These are phyloP conservation scores for Penicillium thymicola DNA, from an alignment of 2,329 filamentous ascomycete species.

Conservation along the genomic window DNA sequence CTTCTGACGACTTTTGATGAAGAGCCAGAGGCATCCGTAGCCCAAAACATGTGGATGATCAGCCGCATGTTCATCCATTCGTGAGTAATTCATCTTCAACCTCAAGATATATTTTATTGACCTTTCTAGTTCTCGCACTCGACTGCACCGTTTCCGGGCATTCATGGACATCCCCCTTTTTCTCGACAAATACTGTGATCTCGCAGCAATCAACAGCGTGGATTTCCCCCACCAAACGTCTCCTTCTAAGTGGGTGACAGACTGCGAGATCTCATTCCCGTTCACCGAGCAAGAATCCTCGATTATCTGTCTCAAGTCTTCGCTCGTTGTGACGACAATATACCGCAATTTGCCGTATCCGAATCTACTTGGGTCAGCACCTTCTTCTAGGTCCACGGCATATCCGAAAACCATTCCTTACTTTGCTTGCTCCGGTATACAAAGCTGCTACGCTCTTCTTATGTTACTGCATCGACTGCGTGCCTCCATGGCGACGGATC, in stretches of 20 bases:
- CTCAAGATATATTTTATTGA: not conserved
- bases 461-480: slow-evolving; percentile 25
- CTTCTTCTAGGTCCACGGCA: not conserved
- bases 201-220: slow-evolving; percentile 18
- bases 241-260: slow-evolving; percentile 3
- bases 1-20: slow-evolving; percentile 10
- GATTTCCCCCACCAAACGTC: not conserved
- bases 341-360: slow-evolving; percentile 19
- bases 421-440: slow-evolving; percentile 24
- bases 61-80: slow-evolving; percentile 18
- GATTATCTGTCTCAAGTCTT: slow-evolving; percentile 24
- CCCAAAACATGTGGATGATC: slow-evolving; percentile 18
- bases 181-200: slow-evolving; percentile 24
- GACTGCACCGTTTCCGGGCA: slow-evolving; percentile 24
- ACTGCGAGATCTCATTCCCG: slow-evolving; percentile 18
- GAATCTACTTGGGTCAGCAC: not conserved
- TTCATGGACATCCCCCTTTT: slow-evolving; percentile 26
- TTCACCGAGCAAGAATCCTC: slow-evolving; percentile 26
- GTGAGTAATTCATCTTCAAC: slow-evolving; percentile 8
- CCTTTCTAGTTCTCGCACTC: slow-evolving; percentile 17
- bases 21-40: slow-evolving; percentile 15
- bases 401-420: slow-evolving; percentile 22
- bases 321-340: slow-evolving; percentile 17
- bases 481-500: slow-evolving; percentile 15
- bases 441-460: slow-evolving; percentile 22